Base-by-base conservation (phyloP, 495 filamentous ascomycete species). In the Pseudevernia furfuracea region DNA sequence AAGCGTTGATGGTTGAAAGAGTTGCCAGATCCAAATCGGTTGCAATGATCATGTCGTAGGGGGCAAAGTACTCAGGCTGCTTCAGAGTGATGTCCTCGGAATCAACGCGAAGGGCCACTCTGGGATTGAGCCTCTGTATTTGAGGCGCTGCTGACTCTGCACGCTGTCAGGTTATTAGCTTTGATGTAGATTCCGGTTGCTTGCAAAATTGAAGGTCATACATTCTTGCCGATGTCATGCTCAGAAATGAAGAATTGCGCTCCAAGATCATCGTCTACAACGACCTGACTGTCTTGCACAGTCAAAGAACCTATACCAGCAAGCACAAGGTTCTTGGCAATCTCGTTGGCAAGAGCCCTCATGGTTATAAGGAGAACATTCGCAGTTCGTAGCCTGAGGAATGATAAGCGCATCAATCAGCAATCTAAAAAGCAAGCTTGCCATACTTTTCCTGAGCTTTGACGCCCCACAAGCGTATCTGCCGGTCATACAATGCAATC, bases 391-490 rank as follows among this genome's bases (percentile, higher is more conserved):
- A 96, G 89, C 68, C 89, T 91, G 66, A 74, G 21, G 41, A 62
- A 57, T 39, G 2, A 36, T 68, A 8, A 68, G 67, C 38, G 23
- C 21, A 68, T 60, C 28, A 59, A 23, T 44, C 25, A 36, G 38
- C 1, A 21, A 32, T 36, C n/a, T 25, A 32, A 8, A 23, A 37
- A 23, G 11, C 14, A 25, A 46, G 52, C 43, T 34, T 8, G 30
- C 19, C 77, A 73, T 71, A 89, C 86, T 84, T 84, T 67, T 88
- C 88, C 74, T 98, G 94, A 9, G 95, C 94, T 72, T 96, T 84
- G 64, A 97, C 88, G 59, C 94, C 94, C 94, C 94, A 98, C 37
- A 98, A 85, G n/a, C 94, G 89, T 71, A 97, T 96, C 74, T 98
- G 94, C 28, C 94, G 88, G 75, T 98, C 94, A 76, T 98, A 98